Base-by-base conservation (phyloP, 352 stramenopile species). In the Globisporangium mamillatum region DNA sequence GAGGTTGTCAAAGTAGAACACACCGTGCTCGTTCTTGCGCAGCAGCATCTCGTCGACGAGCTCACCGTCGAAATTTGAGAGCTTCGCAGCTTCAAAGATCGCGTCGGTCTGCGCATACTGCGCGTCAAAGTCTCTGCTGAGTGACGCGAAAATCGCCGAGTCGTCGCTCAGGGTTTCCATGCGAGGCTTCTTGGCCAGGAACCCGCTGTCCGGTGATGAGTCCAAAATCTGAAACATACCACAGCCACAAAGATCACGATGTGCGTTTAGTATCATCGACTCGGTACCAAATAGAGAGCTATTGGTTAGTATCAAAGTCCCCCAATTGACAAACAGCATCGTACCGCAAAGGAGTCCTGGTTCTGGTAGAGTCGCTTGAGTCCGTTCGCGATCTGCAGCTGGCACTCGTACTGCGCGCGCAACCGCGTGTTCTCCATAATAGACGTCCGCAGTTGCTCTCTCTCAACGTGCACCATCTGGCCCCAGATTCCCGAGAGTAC, bases 361-460 rank as follows among this genome's bases (percentile, higher is more conserved):
- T 72, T 78, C 50, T 68, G 67, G 53, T 80, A 80, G 20, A 71
- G 71, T 14, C 65, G 64, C 60, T 82, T 70, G 29, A 80, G 72
- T 34, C 78, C 55, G 36, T 80, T 77, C 4, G 77, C 68, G 6
- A 77, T 67, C 32, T 69, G 74, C 1, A 82, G 66, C 62, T 82
- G 76, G 61, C 75, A 67, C 67, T 82, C 74, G 34, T 68, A 72
- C 64, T 80, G 67, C 1, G 54, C 55, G 3, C 74, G 68, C 10
- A 82, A 61, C 0, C 74, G 66, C 69, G 73, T 70, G 69, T 80
- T 82, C 50, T 82, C 67, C 34, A 72, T 62, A 57, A 71, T 67
- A 16, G 76, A 76, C 20, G 70, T 72, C 5, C 68, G 68, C 3
- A 77, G 64, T 56, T 80, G 68, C 4, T 64, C 60, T 61, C 74